Evolutionary conservation across 306 rosid species (phyloP).

Genomic region (Pterocarpus macrocarpus): DNA sequence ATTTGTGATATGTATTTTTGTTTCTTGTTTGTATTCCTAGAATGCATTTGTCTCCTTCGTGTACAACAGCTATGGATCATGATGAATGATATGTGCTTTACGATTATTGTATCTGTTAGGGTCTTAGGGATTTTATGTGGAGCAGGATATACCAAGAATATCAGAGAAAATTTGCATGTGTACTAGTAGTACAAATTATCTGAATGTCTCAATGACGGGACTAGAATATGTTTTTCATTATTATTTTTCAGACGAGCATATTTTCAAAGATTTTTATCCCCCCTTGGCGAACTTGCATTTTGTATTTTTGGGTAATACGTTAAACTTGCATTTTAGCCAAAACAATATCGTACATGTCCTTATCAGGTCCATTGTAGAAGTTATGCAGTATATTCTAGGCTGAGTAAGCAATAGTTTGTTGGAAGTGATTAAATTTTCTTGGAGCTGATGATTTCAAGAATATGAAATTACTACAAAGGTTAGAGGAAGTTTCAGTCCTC

Average conservation of each 20-base stretch:
- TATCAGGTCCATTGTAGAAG: slow-evolving; percentile 18
- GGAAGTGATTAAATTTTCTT: slow-evolving; percentile 8
- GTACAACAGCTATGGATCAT: background rate
- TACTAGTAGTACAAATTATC: background rate
- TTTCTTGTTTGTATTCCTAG: slow-evolving; percentile 36
- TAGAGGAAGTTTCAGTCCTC: background rate
- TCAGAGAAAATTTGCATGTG: background rate
- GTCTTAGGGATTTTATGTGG: background rate
- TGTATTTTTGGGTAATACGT: background rate
- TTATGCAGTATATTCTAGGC: slow-evolving; percentile 33
- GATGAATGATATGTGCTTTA: background rate
- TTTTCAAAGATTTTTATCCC: too few relatives aligned
- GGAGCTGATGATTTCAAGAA: slow-evolving; percentile 24
- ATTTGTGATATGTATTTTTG: slow-evolving; percentile 27
- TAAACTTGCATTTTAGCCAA: background rate
- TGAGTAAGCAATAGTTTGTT: slow-evolving; percentile 7
- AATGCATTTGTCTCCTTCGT: slow-evolving; percentile 21
- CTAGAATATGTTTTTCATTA: background rate
- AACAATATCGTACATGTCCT: background rate
- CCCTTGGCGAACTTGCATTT: too few relatives aligned
- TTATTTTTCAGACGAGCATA: background rate
- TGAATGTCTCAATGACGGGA: background rate
- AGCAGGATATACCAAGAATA: background rate
- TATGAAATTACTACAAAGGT: slow-evolving; percentile 7
- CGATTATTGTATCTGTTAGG: background rate